These are phyloP conservation scores for Tympanopsis confertula DNA, from an alignment of 2,329 filamentous ascomycete genomes.

Conservation along the genomic window DNA sequence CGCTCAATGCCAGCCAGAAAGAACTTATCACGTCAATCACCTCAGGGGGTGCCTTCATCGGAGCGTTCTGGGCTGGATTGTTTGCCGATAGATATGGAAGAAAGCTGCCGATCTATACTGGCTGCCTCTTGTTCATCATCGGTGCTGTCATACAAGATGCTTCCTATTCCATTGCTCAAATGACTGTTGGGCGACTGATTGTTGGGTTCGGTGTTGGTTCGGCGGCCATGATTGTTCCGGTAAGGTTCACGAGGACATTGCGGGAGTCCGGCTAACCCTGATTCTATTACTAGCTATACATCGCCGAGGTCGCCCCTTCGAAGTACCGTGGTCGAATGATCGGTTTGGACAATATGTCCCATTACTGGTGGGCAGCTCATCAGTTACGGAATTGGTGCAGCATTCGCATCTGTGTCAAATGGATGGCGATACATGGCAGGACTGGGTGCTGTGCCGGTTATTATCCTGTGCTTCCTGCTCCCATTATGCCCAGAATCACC, in stretches of 20 bases:
- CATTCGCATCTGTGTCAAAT: conserved; percentile 16
- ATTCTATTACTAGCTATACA: conserved; percentile 10
- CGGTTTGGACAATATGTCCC: conserved; percentile 25
- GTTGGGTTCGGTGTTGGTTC: conserved; percentile 27
- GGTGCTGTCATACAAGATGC: conserved; percentile 22
- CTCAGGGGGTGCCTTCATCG: conserved; percentile 29
- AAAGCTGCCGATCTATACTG: conserved; percentile 22
- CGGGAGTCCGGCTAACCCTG: too few relatives aligned
- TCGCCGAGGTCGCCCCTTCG: conserved; percentile 29
- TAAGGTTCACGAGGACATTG: neutral
- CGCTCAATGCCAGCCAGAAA: conserved; percentile 23
- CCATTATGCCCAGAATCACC: conserved; percentile 26
- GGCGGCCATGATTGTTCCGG: conserved; percentile 23
- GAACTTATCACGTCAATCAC: conserved; percentile 32
- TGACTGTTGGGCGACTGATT: conserved; percentile 28
- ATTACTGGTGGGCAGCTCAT: conserved; percentile 19
- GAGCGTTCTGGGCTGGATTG: conserved; percentile 22
- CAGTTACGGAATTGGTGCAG: conserved; percentile 17
- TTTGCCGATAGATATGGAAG: conserved; percentile 24
- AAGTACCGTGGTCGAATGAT: conserved; percentile 27
- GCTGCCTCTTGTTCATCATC: conserved; percentile 22
- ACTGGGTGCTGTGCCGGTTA: conserved; percentile 23
- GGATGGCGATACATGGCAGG: conserved; percentile 30
- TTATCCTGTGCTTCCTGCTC: conserved; percentile 22
- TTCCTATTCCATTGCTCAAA: conserved; percentile 24